phyloP scores from a whole-genome alignment of 2,329 filamentous ascomycete genomes.

The Ascomycota sp. region DNA sequence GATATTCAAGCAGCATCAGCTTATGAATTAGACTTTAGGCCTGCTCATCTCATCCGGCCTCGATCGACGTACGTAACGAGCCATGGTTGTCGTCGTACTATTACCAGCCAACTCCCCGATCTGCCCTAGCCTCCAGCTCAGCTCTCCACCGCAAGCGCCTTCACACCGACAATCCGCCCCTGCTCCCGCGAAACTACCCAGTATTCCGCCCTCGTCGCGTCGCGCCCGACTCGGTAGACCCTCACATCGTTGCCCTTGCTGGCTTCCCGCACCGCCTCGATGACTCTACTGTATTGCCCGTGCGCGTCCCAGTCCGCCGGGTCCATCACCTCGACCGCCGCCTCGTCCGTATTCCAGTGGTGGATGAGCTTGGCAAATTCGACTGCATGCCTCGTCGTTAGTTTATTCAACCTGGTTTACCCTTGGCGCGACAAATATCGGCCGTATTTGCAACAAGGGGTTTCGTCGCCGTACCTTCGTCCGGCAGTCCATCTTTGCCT shows the following conservation, averaged over 20 bases:
- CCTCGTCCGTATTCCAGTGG: conserved; percentile 29
- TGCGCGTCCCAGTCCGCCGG: conserved; percentile 52
- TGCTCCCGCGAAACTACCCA: conserved; percentile 51
- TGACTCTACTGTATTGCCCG: conserved; percentile 46
- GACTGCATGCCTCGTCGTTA: conserved; percentile 21
- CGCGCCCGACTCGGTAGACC: conserved; percentile 51
- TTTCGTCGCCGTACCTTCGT: conserved; percentile 37
- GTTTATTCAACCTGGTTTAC: too few species aligned
- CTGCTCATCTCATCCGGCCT: neutral
- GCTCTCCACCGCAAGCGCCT: conserved; percentile 55
- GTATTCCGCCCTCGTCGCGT: conserved; percentile 50
- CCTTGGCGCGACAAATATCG: too few species aligned
- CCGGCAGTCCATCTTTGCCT: conserved; percentile 29
- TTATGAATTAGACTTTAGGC: too few species aligned
- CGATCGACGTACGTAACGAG: neutral
- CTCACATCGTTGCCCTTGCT: conserved; percentile 46
- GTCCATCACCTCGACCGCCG: conserved; percentile 43
- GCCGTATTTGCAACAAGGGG: too few species aligned
- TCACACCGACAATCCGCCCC: conserved; percentile 52
- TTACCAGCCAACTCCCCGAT: neutral
- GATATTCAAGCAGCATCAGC: too few species aligned
- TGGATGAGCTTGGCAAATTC: conserved; percentile 50
- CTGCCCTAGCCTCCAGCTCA: conserved; percentile 1
- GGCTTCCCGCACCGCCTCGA: conserved; percentile 47
- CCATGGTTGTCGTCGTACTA: neutral